Evolutionary conservation across 176 grass and related monocot species (phyloP).

Genomic region (Thinopyrum elongatum): DNA sequence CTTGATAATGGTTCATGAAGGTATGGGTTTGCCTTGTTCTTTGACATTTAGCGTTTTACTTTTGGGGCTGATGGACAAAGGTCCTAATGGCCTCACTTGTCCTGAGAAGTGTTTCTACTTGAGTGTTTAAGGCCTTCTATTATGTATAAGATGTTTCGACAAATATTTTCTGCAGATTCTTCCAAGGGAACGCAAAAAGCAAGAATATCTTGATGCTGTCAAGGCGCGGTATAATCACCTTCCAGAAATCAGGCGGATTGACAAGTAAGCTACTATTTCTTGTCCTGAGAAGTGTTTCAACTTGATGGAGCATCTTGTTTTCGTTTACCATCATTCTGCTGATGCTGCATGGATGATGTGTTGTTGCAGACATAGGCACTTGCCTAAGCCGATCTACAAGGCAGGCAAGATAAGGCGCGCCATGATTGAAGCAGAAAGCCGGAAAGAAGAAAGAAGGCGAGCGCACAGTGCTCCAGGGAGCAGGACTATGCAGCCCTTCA

Average conservation of each 20-base stretch:
- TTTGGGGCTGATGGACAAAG: not conserved
- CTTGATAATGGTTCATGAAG: not conserved
- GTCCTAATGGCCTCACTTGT: not conserved
- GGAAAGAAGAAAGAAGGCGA: constrained; percentile 56
- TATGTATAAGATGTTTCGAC: not conserved
- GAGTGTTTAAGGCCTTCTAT: not conserved
- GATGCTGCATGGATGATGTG: not conserved
- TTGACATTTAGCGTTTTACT: not conserved
- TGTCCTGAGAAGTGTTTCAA: not conserved
- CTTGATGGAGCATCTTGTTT: not conserved
- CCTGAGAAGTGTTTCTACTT: not conserved
- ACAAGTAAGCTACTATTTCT: constrained; percentile 44
- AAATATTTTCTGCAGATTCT: constrained; percentile 58
- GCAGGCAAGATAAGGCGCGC: constrained; percentile 62
- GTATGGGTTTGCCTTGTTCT: not conserved
- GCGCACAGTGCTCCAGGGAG: constrained; percentile 84
- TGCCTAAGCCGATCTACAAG: constrained; percentile 91
- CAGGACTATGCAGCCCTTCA: constrained; percentile 64
- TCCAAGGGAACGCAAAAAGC: constrained; percentile 85
- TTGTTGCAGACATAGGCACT: constrained; percentile 70
- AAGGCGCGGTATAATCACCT: constrained; percentile 83
- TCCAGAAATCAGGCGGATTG: constrained; percentile 75
- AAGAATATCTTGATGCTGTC: constrained; percentile 77
- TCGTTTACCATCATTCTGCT: not conserved
- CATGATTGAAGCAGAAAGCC: constrained; percentile 72